Evolutionary conservation across 257 asterid genomes (phyloP), one percentile per base, ranked within the genome.

Genomic region (Primulina tabacum): DNA sequence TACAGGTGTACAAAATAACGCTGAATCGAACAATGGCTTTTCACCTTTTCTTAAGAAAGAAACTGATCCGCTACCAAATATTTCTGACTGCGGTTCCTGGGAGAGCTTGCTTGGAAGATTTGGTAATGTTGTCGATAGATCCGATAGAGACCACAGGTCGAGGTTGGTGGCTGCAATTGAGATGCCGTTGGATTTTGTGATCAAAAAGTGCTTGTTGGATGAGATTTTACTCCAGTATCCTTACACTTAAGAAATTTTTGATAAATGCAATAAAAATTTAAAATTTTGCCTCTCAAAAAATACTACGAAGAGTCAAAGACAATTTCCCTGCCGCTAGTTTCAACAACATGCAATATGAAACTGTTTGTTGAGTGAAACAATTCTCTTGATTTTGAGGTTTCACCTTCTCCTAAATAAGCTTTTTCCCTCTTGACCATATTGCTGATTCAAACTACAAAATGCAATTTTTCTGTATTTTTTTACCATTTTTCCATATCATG

Each of bases 211-310:
- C 76, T 71, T 87, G 62, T 74, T 80, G 86, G 96, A 94, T 76
- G 97, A 94, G 79, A 89, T 94, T 64, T 77, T 68, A 70, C 99
- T 88, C 73, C 99, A 94, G 99, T 94, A 94, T 94, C 99, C 99
- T 90, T 70, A 8, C 64, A 61, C 69, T 68, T 43, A 17, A 28
- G 57, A 11, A 5, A 43, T 18, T 61, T 68, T 60, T 65, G 58
- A 67, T 72, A 2, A 34, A 52, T 62, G 71, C 37, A n/a, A 24
- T 60, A 38, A 64, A 32, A 34, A 6, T 56, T 2, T 56, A 33
- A 56, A 35, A 38, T 20, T 37, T 4, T 2, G n/a, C 47, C 38
- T 26, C 21, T 11, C 9, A 12, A 32, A 59, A 24, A 37, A 26
- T 6, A 20, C 26, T 63, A 63, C 2, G 20, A 14, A 24, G 1